Base-by-base conservation (phyloP, 116 monocot species). In the Trichopus zeylanicus region DNA sequence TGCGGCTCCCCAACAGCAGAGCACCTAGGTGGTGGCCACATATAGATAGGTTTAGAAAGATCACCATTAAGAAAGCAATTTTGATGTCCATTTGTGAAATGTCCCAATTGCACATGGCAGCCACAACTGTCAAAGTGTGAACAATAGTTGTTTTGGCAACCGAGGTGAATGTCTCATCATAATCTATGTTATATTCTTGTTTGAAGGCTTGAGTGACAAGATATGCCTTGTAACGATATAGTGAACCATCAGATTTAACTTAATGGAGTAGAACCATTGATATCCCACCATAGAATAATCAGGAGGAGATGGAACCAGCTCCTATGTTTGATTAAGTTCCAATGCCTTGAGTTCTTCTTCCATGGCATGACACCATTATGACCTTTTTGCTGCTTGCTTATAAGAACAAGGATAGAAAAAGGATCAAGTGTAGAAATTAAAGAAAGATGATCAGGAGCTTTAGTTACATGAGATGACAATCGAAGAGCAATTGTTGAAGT, bases 201-300 rank as follows among this genome's bases (percentile, higher is more conserved):
- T 56, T 56, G 18, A 55, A 71, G 6, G 12, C 71, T 64, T 71
- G 15, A 20, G 56, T 57, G 19, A 71, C 48, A 10, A 71, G 33
- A 26, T 31, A 1, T 31, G 57, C 57, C 22, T 71, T 71, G 20
- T 63, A 71, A 31, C 48, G n/a, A 57, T 73, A 59, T 7, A 73
- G 28, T 5, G 59, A 37, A 0, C 52, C 60, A 42, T 66, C 18
- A 65, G 51, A 6, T 7, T 52, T 65, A 6, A 38, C 10, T 53
- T 54, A 3, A 66, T 59, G 18, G 33, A 35, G 52, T 51, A 71
- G 0, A 71, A 31, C 64, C 68, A 69, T 57, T 71, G 63, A 5
- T n/a, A 33, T 0, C 63, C 70, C 1, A 70, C 2, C 4, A 56
- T 4, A 29, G n/a, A 27, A 10, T 47, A 28, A 31, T 62, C 3